A percentile compares a stretch with the other conserved stretches of the same genome.
Evolutionary conservation across 139 green algal species (phyloP).

Genomic region (Chlorella sp.): DNA sequence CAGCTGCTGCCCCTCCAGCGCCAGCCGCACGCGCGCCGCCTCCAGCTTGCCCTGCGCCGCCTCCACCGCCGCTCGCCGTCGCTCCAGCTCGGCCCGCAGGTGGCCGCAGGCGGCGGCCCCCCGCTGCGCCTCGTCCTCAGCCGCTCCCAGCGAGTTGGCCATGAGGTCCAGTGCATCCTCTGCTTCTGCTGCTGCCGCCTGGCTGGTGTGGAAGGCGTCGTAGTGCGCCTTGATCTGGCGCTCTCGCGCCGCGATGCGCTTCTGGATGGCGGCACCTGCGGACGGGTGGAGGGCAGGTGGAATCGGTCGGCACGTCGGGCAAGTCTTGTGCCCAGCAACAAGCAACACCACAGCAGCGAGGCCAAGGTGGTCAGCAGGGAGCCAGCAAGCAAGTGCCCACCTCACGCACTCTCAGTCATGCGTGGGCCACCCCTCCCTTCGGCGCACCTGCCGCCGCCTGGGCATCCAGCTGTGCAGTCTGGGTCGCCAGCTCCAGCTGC

Average conservation of each 20-base stretch:
- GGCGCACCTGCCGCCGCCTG: background rate
- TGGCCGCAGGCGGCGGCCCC: background rate
- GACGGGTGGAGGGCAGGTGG: background rate
- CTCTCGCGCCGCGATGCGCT: constrained; percentile 9
- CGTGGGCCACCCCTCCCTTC: background rate
- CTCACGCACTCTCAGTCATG: background rate
- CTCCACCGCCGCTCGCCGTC: background rate
- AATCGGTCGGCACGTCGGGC: no score
- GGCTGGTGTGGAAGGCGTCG: background rate
- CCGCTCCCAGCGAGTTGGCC: constrained; percentile 2
- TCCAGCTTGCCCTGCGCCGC: constrained; percentile 1
- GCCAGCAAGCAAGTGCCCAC: background rate
- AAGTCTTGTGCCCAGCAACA: background rate
- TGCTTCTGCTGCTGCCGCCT: background rate
- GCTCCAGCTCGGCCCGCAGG: constrained; percentile 17
- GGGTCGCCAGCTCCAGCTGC: constrained; percentile 5
- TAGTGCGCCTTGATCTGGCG: constrained; percentile 22
- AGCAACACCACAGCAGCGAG: no score
- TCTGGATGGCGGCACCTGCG: constrained; percentile 20
- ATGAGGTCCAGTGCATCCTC: constrained; percentile 20
- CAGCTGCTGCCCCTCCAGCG: constrained; percentile 26
- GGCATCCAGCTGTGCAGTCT: background rate
- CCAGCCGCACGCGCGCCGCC: background rate
- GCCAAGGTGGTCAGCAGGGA: background rate
- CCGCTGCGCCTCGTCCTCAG: background rate